phyloP scores from a whole-genome alignment of 2,329 filamentous ascomycete species.

The Botryotinia narcissicola region DNA sequence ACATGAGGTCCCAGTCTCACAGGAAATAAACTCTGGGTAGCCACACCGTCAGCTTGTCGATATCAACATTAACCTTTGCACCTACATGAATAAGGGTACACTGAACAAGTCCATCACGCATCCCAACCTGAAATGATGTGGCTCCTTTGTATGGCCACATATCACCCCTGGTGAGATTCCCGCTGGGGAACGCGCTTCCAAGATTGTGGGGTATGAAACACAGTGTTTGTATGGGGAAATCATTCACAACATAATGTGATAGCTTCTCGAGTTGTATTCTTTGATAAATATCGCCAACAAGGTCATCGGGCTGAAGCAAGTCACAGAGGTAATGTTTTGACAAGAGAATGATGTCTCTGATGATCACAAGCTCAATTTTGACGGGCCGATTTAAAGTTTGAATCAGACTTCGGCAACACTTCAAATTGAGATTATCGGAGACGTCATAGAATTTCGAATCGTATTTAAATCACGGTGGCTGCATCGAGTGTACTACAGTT shows the following conservation, averaged over 20 bases:
- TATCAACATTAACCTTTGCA: not conserved
- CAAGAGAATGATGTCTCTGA: not conserved
- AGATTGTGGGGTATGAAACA: constrained; percentile 10
- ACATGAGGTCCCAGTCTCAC: not conserved
- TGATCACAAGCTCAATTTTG: constrained; percentile 16
- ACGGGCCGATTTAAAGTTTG: constrained; percentile 3
- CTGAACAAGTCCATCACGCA: not conserved
- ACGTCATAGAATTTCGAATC: not conserved
- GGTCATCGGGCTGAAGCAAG: constrained; percentile 5
- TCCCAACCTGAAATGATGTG: not conserved
- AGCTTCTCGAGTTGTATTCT: not conserved
- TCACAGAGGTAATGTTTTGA: not conserved
- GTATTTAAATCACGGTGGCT: not conserved
- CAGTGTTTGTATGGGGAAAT: not conserved
- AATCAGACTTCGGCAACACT: not conserved
- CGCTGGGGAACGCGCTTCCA: not conserved
- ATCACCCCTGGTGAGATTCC: not conserved
- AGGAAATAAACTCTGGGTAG: not conserved
- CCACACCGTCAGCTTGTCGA: not conserved
- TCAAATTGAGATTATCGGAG: not conserved
- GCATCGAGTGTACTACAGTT: not conserved
- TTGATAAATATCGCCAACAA: not conserved
- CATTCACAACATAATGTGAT: not conserved
- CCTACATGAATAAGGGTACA: not conserved
- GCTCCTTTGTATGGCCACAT: not conserved